Base-by-base conservation (phyloP, 2,329 filamentous ascomycete genomes). In the Verticillium albo-atrum region DNA sequence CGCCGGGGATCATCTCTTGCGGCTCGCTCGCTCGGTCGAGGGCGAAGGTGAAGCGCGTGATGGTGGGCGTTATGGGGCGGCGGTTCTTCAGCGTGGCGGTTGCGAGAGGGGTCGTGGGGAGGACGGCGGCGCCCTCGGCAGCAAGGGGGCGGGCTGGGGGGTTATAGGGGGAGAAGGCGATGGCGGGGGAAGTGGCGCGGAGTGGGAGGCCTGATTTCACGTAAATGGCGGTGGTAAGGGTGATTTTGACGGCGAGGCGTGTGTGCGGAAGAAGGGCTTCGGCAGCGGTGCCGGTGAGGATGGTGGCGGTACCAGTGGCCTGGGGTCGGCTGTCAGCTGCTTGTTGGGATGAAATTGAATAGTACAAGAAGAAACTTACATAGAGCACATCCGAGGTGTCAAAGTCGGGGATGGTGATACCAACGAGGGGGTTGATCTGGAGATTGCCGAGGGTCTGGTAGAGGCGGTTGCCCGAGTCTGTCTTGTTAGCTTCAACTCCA, bases 401-500 rank as follows among this genome's bases (percentile, higher is more conserved):
- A 67, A 90, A 94, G 70, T 93, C 86, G 0, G 91, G 90, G 35
- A 96, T 81, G 3, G 83, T 84, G 55, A 94, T 71, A 3, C 92
- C 91, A 3, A 89, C 84, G 20, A 77, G 75, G 0, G 90, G 89
- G 32, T 87, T 88, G 7, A 82, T 74, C 42, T 82, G 77, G 15
- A 96, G 76, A 68, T 96, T 96, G 1, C 92, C 92, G 0, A 96
- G 80, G 0, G 89, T 91, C 71, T 96, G 91, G 67, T 96, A 96
- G 0, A 95, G 76, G 17, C 90, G 79, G 71, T 96, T 96, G 7
- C 92, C 92, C 1, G 89, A 92, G 70, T 89, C 75, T 77, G 20
- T 55, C 12, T 28, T 15, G 23, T 20, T 28, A 58, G n/a, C 14
- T 23, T 34, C 15, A 17, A 35, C 26, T 17, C 20, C 10, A n/a